Conservation (phyloP, 139 green algal genomes). For the Trebouxia sp. region DNA sequence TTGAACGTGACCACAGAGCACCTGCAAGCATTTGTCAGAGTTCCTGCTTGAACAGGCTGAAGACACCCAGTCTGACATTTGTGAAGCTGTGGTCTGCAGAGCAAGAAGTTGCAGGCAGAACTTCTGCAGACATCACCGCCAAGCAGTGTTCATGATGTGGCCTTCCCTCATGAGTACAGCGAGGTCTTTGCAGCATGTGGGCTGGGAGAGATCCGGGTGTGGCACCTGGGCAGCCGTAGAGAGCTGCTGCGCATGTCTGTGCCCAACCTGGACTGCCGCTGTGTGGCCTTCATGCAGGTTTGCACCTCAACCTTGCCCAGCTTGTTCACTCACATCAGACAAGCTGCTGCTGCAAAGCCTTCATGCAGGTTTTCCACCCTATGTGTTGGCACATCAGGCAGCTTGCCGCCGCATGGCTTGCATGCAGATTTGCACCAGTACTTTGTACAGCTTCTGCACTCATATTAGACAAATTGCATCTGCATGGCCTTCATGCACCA, state of each 20-base stretch:
- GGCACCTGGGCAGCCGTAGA: conserved; percentile 72
- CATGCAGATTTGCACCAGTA: too few relatives aligned
- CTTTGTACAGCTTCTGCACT: too few relatives aligned
- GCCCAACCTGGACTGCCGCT: conserved; percentile 81
- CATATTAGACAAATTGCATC: too few relatives aligned
- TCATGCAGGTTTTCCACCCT: too few relatives aligned
- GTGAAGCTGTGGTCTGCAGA: conserved; percentile 5
- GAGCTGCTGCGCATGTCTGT: conserved; percentile 82
- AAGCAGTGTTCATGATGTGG: conserved; percentile 69
- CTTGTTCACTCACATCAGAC: background rate
- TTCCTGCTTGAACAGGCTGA: too few relatives aligned
- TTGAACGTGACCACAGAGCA: too few relatives aligned
- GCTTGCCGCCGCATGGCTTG: too few relatives aligned
- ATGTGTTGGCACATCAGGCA: too few relatives aligned
- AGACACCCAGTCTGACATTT: too few relatives aligned
- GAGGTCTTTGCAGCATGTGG: conserved; percentile 79
- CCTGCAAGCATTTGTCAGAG: too few relatives aligned
- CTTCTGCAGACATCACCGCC: conserved; percentile 75
- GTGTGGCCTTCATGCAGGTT: conserved; percentile 68
- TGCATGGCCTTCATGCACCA: too few relatives aligned
- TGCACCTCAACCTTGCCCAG: background rate
- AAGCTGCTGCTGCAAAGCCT: conserved; percentile 1
- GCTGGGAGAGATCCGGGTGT: conserved; percentile 73
- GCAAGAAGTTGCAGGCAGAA: conserved; percentile 59
- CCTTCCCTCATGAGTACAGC: conserved; percentile 68